These are phyloP conservation scores for Cercospora beticola DNA, from an alignment of 2,329 filamentous ascomycete species.

Conservation along the genomic window DNA sequence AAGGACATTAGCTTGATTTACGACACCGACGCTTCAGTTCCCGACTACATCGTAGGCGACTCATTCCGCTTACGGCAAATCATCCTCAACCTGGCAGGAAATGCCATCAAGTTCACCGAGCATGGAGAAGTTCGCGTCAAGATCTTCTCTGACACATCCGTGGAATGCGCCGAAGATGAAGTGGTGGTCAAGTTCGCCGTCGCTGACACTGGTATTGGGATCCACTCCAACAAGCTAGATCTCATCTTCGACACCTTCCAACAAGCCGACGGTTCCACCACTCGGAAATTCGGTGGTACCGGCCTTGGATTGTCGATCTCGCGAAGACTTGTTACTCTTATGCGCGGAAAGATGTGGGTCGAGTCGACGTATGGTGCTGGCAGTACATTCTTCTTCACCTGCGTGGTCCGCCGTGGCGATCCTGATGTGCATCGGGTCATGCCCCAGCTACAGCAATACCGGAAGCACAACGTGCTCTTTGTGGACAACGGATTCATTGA, in stretches of 20 bases:
- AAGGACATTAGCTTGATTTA: slow-evolving; percentile 91
- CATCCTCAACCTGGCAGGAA: slow-evolving; percentile 94
- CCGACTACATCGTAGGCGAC: slow-evolving; percentile 92
- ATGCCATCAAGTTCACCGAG: slow-evolving; percentile 98
- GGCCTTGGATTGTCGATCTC: slow-evolving; percentile 93
- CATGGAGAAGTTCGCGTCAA: slow-evolving; percentile 92
- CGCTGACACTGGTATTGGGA: slow-evolving; percentile 94
- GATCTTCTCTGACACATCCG: slow-evolving; percentile 71
- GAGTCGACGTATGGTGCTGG: slow-evolving; percentile 88
- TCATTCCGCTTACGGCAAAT: slow-evolving; percentile 96
- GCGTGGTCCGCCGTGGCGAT: slow-evolving; percentile 79
- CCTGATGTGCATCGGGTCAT: slow-evolving; percentile 75
- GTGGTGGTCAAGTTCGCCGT: slow-evolving; percentile 96
- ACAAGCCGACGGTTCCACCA: slow-evolving; percentile 95
- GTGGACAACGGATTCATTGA: slow-evolving; percentile 86
- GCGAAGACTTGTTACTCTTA: slow-evolving; percentile 88
- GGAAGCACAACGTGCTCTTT: slow-evolving; percentile 87
- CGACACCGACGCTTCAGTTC: slow-evolving; percentile 87
- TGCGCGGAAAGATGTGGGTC: slow-evolving; percentile 96
- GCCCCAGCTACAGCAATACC: slow-evolving; percentile 85
- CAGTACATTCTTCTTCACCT: slow-evolving; percentile 96
- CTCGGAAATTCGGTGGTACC: slow-evolving; percentile 91
- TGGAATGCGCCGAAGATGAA: slow-evolving; percentile 68
- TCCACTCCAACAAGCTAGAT: slow-evolving; percentile 90
- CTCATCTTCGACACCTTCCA: slow-evolving; percentile 99